Evolutionary conservation across 768 basidiomycete species (phyloP), one percentile per base, ranked within the genome.

Genomic region (Hericium alpestre): DNA sequence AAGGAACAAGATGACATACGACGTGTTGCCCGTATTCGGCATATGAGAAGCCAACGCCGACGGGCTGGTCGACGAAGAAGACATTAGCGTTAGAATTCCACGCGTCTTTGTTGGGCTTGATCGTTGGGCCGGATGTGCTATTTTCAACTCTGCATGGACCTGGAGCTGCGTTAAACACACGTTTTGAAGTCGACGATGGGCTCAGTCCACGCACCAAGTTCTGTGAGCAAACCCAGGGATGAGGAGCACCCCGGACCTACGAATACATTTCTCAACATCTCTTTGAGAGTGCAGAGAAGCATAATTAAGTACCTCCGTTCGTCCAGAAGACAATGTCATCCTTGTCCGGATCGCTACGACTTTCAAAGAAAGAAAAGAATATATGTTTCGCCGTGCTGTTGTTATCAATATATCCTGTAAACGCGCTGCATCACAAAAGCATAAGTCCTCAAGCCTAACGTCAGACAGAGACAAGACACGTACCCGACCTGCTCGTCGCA

Each of bases 11-110:
- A 20, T 9, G 54, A 66, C 78, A 41, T 65, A 81, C 82, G 52
- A 82, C 79, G 40, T 69, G 68, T 64, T 86, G 83, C 1, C 83
- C 83, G 59, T 80, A 74, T 16, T 86, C 80, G 0, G 83, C 73
- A 47, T 72, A 70, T 25, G 71, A 73, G 64, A 72, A 76, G 23
- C 69, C 69, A 27, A 70, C 70, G 22, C 68, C 68, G 13, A 69
- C 61, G 6, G 72, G 72, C 56, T 71, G 79, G 70, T 70, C 78
- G 63, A 71, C 74, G 69, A 66, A 79, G 65, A 76, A 71, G 8
- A 83, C 69, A 54, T 82, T 83, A 3, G 85, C 82, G 51, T 84
- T 79, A 20, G 74, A 74, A 60, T 84, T 87, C 86, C 86, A 87
- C 0, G 81, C 76, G 51, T 84, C 76, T 0, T 79, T 76, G 58